phyloP scores from a whole-genome alignment of 2,329 filamentous ascomycete species.

The Diplodia scrobiculata region DNA sequence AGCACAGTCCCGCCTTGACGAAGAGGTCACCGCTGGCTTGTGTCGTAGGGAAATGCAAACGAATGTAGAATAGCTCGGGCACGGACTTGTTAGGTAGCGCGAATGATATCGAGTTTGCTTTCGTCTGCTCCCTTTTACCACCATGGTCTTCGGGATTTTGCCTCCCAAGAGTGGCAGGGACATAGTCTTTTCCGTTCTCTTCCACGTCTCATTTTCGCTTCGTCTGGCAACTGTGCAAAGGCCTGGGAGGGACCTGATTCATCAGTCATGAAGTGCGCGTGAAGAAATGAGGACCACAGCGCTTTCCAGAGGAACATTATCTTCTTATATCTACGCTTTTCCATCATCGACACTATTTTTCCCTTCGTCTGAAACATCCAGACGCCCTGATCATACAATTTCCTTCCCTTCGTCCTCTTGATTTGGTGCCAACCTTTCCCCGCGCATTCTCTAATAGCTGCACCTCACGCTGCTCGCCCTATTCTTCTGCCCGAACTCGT shows the following conservation, averaged over 20 bases:
- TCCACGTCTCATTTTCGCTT: not conserved
- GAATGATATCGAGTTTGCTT: not conserved
- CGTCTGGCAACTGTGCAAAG: too few relatives aligned
- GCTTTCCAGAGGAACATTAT: too few relatives aligned
- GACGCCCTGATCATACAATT: not conserved
- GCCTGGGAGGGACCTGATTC: too few relatives aligned
- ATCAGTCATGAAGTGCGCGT: too few relatives aligned
- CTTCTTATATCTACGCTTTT: too few relatives aligned
- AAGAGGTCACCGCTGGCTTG: not conserved
- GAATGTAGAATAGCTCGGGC: not conserved
- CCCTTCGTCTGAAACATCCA: not conserved
- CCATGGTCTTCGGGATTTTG: not conserved
- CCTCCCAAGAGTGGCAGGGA: not conserved
- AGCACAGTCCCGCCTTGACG: not conserved
- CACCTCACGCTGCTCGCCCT: slow-evolving; percentile 5
- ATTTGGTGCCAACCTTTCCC: too few relatives aligned
- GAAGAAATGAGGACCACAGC: too few relatives aligned
- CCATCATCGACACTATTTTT: too few relatives aligned
- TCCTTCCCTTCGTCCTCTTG: not conserved
- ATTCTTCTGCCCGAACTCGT: not conserved
- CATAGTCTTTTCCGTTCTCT: too few relatives aligned
- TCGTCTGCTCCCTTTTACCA: not conserved
- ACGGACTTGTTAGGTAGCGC: not conserved
- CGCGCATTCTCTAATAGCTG: not conserved
- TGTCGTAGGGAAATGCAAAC: not conserved